Conservation (phyloP, 164 flowering plant species). For the Santalum album region DNA sequence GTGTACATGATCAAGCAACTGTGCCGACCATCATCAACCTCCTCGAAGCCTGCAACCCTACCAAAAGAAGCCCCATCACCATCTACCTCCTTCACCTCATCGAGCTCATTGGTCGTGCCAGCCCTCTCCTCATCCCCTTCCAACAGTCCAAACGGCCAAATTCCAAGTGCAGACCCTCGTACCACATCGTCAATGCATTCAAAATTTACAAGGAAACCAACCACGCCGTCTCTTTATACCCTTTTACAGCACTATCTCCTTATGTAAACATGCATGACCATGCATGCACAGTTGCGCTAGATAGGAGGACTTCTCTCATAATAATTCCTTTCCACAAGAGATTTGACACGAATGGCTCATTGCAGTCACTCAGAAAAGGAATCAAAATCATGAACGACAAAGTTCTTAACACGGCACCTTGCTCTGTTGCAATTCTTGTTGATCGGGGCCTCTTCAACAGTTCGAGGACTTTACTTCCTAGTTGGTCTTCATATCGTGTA, state of each 20-base stretch:
- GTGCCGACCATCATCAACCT: no score
- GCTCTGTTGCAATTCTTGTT: background rate
- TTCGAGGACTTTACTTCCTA: background rate
- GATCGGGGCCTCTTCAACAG: background rate
- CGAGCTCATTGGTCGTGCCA: no score
- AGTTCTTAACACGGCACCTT: background rate
- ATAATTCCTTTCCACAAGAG: conserved; percentile 1
- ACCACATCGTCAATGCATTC: background rate
- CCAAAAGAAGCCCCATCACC: no score
- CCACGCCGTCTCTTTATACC: background rate
- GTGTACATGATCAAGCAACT: no score
- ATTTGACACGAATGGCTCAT: background rate
- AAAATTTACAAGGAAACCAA: background rate
- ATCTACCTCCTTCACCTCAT: no score
- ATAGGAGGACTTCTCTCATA: conserved; percentile 11
- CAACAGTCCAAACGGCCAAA: no score
- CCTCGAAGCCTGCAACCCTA: no score
- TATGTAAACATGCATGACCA: conserved; percentile 18
- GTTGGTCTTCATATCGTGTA: background rate
- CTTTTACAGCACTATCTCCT: conserved; percentile 16
- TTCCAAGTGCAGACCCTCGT: no score
- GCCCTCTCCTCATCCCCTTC: no score
- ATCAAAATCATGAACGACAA: background rate
- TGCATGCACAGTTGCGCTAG: conserved; percentile 13
- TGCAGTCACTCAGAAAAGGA: background rate